Base-by-base conservation (phyloP, 352 stramenopile species). In the Thraustochytrium sp. region DNA sequence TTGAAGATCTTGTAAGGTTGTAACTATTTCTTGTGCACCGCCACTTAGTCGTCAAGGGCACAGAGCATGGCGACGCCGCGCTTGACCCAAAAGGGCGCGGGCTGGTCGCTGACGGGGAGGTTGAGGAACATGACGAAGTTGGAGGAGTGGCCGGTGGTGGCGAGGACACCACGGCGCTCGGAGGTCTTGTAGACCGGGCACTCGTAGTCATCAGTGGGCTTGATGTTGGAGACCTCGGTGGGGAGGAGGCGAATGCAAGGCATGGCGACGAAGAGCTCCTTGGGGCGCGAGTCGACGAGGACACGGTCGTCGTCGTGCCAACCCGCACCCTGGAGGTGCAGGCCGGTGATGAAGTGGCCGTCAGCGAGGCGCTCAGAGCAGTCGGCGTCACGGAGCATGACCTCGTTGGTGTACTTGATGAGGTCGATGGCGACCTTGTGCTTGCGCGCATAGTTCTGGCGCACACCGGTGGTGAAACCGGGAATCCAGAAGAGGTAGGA, bases 61-160 rank as follows among this genome's bases (percentile, higher is more conserved):
- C 92, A 97, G 38, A 98, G 90, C 85, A 98, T 90, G 31, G 95
- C 95, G 23, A 97, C 93, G 36, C 95, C 95, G 29, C 93, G 89
- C 72, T 95, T 93, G 82, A 98, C 97, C 93, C 94, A 98, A 86
- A 97, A 92, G 82, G 97, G 96, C 85, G 97, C 92, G 74, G 97
- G 91, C 46, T 90, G 59, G 0, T 86, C 85, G 46, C 90, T 89
- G 89, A 97, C 97, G 36, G 94, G 94, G 31, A 98, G 82, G 48
- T 91, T 90, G 49, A 98, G 96, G 82, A 94, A 98, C 85, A 98
- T 97, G 73, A 98, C 92, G 88, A 98, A 98, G 89, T 98, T 98
- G 42, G 95, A 98, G 48, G 91, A 97, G 86, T 98, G 95, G 44
- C 95, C 95, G 0, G 95, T 98, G 21, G 95, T 98, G 1, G 93